phyloP scores from a whole-genome alignment of 139 green algal genomes.

The Coelastrella sp. region DNA sequence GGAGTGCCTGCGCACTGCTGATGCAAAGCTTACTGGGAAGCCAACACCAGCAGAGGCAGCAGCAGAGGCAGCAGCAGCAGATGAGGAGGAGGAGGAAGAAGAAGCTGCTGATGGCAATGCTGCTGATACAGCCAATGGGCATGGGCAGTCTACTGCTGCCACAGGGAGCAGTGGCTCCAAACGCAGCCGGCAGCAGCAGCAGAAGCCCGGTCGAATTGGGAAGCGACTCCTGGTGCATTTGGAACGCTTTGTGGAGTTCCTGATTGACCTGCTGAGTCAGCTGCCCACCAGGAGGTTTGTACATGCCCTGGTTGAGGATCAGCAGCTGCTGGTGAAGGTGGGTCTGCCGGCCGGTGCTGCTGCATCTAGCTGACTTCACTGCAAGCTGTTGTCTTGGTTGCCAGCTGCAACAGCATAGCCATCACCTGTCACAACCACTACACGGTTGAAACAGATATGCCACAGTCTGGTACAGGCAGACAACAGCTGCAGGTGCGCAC shows the following conservation, averaged over 20 bases:
- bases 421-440: too few species aligned
- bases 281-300: constrained; percentile 91
- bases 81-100: constrained; percentile 27
- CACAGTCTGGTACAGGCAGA: too few species aligned
- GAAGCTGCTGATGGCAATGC: neutral
- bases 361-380: neutral
- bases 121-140: constrained; percentile 17
- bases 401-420: too few species aligned
- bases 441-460: too few species aligned
- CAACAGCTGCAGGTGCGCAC: too few species aligned
- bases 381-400: too few species aligned
- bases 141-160: neutral
- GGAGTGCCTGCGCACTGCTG: constrained; percentile 46
- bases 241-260: constrained; percentile 92
- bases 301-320: constrained; percentile 85
- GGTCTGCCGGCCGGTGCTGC: neutral
- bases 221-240: constrained; percentile 73
- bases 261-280: constrained; percentile 93
- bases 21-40: constrained; percentile 9
- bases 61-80: constrained; percentile 19
- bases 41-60: neutral
- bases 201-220: neutral
- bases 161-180: constrained; percentile 2
- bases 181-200: neutral
- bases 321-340: constrained; percentile 84